phyloP scores from a whole-genome alignment of 2,329 filamentous ascomycete genomes.

The Fusarium drepaniforme region DNA sequence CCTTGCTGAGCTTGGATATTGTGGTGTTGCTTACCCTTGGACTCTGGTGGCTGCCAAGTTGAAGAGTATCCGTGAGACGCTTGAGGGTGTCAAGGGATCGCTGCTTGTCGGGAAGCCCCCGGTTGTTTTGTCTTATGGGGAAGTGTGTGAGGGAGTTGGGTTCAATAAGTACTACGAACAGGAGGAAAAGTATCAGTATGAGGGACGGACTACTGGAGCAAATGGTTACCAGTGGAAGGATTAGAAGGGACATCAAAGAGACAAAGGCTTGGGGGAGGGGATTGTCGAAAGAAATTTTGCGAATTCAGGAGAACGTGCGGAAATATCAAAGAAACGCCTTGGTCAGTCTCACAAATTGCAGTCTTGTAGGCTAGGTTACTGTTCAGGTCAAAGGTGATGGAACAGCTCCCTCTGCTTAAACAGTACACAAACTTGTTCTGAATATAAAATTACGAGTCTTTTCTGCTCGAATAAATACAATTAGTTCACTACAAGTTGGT shows the following conservation, averaged over 20 bases:
- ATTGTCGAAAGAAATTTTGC: background rate
- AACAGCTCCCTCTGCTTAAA: background rate
- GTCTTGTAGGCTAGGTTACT: no score
- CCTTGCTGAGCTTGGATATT: conserved; percentile 52
- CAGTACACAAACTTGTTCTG: background rate
- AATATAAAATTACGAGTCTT: background rate
- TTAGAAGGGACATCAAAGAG: background rate
- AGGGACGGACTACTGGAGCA: conserved; percentile 25
- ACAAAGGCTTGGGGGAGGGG: background rate
- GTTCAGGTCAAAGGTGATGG: background rate
- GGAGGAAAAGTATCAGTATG: conserved; percentile 38
- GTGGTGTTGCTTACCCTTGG: conserved; percentile 58
- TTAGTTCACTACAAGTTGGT: background rate
- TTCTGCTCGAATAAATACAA: background rate
- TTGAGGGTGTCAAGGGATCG: conserved; percentile 56
- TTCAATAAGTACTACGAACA: conserved; percentile 55
- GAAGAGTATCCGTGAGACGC: conserved; percentile 52
- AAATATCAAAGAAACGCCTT: background rate
- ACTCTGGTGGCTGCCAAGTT: conserved; percentile 58
- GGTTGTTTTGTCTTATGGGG: conserved; percentile 55
- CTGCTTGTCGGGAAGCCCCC: conserved; percentile 56
- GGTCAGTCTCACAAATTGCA: background rate
- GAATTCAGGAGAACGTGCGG: background rate
- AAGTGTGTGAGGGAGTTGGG: conserved; percentile 60
- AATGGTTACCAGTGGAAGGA: conserved; percentile 31